Conservation (phyloP, 495 filamentous ascomycete genomes). For the Delitschia confertaspora region DNA sequence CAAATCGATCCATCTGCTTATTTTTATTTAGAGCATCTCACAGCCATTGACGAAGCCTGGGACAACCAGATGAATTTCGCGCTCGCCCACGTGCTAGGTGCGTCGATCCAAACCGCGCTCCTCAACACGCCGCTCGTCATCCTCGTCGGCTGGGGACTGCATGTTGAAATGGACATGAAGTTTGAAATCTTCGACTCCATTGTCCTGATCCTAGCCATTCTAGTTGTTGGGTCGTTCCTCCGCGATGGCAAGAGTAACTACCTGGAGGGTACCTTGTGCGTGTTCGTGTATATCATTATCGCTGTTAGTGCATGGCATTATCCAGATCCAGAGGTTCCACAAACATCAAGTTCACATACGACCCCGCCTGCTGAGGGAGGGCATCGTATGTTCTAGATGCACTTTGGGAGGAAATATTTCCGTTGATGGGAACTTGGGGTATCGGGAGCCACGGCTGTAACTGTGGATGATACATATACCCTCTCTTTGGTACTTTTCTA, state of each 20-base stretch:
- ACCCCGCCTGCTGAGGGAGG: too few species aligned
- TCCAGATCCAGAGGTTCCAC: too few species aligned
- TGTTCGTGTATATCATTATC: slow-evolving; percentile 59
- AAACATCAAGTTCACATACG: too few species aligned
- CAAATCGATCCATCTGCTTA: neutral
- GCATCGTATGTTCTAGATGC: too few species aligned
- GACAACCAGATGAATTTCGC: slow-evolving; percentile 86
- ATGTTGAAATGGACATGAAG: slow-evolving; percentile 62
- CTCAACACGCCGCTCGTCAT: slow-evolving; percentile 80
- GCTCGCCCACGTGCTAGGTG: slow-evolving; percentile 77
- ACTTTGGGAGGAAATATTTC: too few species aligned
- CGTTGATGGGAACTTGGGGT: too few species aligned
- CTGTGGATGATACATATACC: too few species aligned
- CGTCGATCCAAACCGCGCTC: slow-evolving; percentile 82
- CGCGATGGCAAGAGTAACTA: slow-evolving; percentile 41
- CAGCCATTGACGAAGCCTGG: slow-evolving; percentile 85
- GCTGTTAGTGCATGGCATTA: slow-evolving; percentile 54
- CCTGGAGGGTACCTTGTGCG: slow-evolving; percentile 48
- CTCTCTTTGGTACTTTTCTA: too few species aligned
- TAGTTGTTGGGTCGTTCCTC: slow-evolving; percentile 54
- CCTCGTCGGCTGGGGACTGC: slow-evolving; percentile 75
- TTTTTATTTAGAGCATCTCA: slow-evolving; percentile 59
- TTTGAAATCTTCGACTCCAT: slow-evolving; percentile 89
- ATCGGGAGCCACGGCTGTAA: too few species aligned
- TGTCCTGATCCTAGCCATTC: slow-evolving; percentile 73